These are phyloP conservation scores for Aurifilum marmelostoma DNA, from an alignment of 2,329 filamentous ascomycete genomes.

Conservation along the genomic window DNA sequence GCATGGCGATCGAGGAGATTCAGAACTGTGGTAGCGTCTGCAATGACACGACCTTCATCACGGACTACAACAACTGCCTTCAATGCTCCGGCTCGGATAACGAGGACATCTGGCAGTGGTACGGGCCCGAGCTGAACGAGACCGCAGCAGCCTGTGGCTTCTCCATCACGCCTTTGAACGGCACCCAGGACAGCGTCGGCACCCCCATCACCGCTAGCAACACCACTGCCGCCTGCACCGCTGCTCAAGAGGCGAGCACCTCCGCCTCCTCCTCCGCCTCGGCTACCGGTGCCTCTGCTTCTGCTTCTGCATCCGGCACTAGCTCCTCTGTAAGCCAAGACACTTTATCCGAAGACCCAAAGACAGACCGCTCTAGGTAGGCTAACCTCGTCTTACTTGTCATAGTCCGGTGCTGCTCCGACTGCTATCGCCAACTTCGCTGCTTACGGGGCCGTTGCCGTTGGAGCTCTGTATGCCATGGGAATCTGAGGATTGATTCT, in stretches of 20 bases:
- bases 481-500: slow-evolving; percentile 11
- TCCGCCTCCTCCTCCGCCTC: slow-evolving; percentile 23
- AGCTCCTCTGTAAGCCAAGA: slow-evolving; percentile 14
- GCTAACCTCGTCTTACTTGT: background rate
- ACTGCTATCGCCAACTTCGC: slow-evolving; percentile 8
- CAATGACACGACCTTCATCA: slow-evolving; percentile 41
- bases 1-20: slow-evolving; percentile 42
- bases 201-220: slow-evolving; percentile 27
- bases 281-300: slow-evolving; percentile 7
- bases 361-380: background rate
- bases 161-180: slow-evolving; percentile 31
- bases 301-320: slow-evolving; percentile 19
- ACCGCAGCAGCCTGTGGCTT: slow-evolving; percentile 38
- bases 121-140: slow-evolving; percentile 39
- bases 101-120: slow-evolving; percentile 46
- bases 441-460: slow-evolving; percentile 20
- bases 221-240: slow-evolving; percentile 16
- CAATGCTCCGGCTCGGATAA: slow-evolving; percentile 45
- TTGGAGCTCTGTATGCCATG: slow-evolving; percentile 18
- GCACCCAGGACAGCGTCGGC: slow-evolving; percentile 31
- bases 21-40: slow-evolving; percentile 38
- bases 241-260: slow-evolving; percentile 20
- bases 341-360: background rate
- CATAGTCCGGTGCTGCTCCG: slow-evolving; percentile 10
- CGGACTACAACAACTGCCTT: slow-evolving; percentile 46